Percentiles rank a stretch among this genome's conserved stretches.
These are phyloP conservation scores for Venturia carpophila DNA, from an alignment of 2,329 filamentous ascomycete species.

Conservation along the genomic window DNA sequence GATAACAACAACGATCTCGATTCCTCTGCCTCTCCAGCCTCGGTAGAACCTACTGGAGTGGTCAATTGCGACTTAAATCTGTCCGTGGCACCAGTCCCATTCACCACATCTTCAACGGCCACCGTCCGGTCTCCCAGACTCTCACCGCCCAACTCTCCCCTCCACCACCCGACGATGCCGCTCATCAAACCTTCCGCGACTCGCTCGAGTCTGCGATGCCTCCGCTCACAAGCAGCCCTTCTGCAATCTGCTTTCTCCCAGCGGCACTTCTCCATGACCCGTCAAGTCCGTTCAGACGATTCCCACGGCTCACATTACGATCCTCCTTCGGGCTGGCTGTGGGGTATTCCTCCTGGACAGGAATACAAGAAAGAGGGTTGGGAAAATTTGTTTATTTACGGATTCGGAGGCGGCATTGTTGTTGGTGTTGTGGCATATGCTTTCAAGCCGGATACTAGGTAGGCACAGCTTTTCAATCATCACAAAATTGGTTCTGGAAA, in stretches of 20 bases:
- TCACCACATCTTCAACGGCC: background rate
- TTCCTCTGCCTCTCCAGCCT: background rate
- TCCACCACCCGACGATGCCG: background rate
- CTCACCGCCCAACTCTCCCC: conserved; percentile 1
- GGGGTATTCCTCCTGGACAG: conserved; percentile 87
- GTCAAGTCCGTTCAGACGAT: conserved; percentile 3
- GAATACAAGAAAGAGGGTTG: conserved; percentile 95
- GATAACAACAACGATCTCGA: background rate
- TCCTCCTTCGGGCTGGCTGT: conserved; percentile 84
- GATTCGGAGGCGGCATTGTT: conserved; percentile 70
- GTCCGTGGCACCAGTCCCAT: background rate
- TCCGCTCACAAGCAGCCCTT: background rate
- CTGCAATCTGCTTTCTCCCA: background rate
- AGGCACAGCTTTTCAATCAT: conserved; percentile 40
- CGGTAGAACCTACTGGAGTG: background rate
- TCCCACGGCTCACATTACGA: conserved; percentile 75
- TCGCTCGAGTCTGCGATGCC: conserved; percentile 6
- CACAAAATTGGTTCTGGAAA: background rate
- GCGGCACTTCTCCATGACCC: conserved; percentile 15
- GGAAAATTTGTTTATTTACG: conserved; percentile 80
- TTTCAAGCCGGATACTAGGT: conserved; percentile 99
- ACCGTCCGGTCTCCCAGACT: background rate
- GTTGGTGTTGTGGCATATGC: conserved; percentile 74
- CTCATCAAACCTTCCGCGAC: conserved; percentile 8
- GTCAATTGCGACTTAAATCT: background rate